Evolutionary conservation across 1,284 basidiomycete genomes (phyloP), one percentile per base, ranked within the genome.

Genomic region (Malassezia obtusa): DNA sequence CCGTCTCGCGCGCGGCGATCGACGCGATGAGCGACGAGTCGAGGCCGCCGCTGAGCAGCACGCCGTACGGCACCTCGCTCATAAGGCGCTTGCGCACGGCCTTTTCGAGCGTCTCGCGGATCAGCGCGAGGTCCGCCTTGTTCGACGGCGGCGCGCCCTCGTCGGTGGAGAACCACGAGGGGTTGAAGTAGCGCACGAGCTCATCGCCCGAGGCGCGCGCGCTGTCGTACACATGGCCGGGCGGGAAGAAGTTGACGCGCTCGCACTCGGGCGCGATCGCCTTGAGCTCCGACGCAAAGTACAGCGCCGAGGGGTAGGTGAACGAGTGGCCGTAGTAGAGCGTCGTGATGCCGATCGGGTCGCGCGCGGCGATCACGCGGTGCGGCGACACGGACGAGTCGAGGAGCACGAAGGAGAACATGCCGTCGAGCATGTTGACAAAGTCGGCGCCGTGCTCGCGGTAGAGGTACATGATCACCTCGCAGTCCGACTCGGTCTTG

Each of bases 11-110:
- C 3, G 89, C 85, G n/a, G 94, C 94, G 66, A 99, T 91, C 24
- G 90, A 80, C 15, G 94, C 94, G 64, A 98, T 96, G 73, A 99
- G 78, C 71, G 87, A 91, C 71, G 88, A 91, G 75, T 99, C 94
- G 53, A 99, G 79, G 46, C 94, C 94, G 54, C 94, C 94, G 57
- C 86, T 89, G 50, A 99, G 81, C 36, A 98, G 80, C 11, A 99
- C 94, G 64, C 94, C 94, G 69, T 95, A 99, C 11, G 94, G 94
- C 2, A 98, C 94, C 76, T 99, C 94, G 50, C 87, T 89, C 94
- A 99, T 99, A 52, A 99, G 78, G 50, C 94, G 81, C 77, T 98
- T 99, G 67, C 84, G 82, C 39, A 98, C 94, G 11, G 94, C 89
- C 48, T 81, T 84, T 77, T 98, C 94, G 32, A 99, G 80, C 0